phyloP scores from a whole-genome alignment of 768 basidiomycete species.

The Strobilomyces echinocephalus region DNA sequence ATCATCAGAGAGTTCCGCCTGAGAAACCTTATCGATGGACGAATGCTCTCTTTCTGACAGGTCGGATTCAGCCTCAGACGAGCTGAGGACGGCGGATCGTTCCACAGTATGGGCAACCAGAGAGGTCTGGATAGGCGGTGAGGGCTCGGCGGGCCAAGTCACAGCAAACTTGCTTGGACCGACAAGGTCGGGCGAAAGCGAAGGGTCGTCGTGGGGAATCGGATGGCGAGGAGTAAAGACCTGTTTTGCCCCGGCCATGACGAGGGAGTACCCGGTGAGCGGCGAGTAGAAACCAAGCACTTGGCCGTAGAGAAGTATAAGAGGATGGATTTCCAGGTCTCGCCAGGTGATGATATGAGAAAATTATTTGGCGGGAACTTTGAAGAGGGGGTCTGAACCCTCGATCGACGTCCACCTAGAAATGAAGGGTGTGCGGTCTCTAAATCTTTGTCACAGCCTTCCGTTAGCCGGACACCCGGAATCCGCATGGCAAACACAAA shows the following conservation, averaged over 20 bases:
- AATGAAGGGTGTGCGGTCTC: conserved; percentile 18
- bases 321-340: conserved; percentile 12
- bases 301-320: conserved; percentile 6
- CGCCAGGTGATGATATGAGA: conserved; percentile 26
- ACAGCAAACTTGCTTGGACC: conserved; percentile 55
- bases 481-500: conserved; percentile 24
- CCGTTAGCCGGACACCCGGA: conserved; percentile 1
- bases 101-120: conserved; percentile 25
- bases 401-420: conserved; percentile 25
- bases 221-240: conserved; percentile 51
- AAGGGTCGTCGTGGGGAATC: conserved; percentile 37
- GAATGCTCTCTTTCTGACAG: conserved; percentile 43
- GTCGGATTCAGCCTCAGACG: conserved; percentile 50
- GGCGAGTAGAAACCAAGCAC: conserved; percentile 16
- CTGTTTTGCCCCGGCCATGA: conserved; percentile 31
- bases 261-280: not conserved
- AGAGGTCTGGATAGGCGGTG: conserved; percentile 37
- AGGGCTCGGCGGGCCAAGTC: conserved; percentile 49
- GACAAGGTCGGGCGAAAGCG: conserved; percentile 42
- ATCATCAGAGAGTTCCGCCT: conserved; percentile 31
- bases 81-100: conserved; percentile 41
- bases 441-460: conserved; percentile 23
- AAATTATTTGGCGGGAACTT: conserved; percentile 11
- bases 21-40: conserved; percentile 29
- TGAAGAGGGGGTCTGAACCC: conserved; percentile 19